Evolutionary conservation across 768 basidiomycete genomes (phyloP).

Genomic region (Termitomyces sp.): DNA sequence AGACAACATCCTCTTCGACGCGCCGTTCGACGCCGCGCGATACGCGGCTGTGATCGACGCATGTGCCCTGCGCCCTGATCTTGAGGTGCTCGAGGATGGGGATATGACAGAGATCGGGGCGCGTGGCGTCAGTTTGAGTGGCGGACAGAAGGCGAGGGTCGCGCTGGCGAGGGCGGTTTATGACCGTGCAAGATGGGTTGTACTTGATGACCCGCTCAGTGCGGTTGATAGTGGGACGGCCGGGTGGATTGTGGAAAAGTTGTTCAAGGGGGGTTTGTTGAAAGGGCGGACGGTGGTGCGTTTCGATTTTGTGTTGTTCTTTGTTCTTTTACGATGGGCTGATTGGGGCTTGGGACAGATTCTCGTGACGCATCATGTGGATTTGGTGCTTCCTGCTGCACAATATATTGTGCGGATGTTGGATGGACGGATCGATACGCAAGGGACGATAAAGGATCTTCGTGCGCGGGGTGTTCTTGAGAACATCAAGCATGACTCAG

Average conservation of each 20-base stretch:
- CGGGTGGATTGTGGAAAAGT: slow-evolving; percentile 32
- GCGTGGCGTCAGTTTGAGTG: slow-evolving; percentile 70
- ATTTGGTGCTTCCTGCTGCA: slow-evolving; percentile 69
- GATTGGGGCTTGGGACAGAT: slow-evolving; percentile 26
- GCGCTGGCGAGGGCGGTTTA: slow-evolving; percentile 83
- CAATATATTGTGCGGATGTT: slow-evolving; percentile 69
- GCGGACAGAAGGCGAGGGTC: slow-evolving; percentile 80
- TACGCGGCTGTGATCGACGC: slow-evolving; percentile 76
- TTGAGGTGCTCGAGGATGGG: slow-evolving; percentile 82
- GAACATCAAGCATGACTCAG: slow-evolving; percentile 39
- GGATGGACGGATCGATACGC: slow-evolving; percentile 69
- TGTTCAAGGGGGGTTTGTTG: slow-evolving; percentile 63
- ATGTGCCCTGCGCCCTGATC: slow-evolving; percentile 77
- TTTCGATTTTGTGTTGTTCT: not conserved
- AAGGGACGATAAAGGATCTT: slow-evolving; percentile 62
- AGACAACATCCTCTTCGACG: slow-evolving; percentile 79
- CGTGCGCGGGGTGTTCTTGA: slow-evolving; percentile 57
- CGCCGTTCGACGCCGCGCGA: slow-evolving; percentile 63
- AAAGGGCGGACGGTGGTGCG: slow-evolving; percentile 59
- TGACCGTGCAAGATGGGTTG: slow-evolving; percentile 57
- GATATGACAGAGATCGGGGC: slow-evolving; percentile 82
- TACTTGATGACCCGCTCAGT: slow-evolving; percentile 80
- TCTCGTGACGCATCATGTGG: slow-evolving; percentile 77
- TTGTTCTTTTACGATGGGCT: not conserved
- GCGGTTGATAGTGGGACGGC: slow-evolving; percentile 55